Base-by-base conservation (phyloP, 2,329 filamentous ascomycete species). In the Teratosphaeria destructans region DNA sequence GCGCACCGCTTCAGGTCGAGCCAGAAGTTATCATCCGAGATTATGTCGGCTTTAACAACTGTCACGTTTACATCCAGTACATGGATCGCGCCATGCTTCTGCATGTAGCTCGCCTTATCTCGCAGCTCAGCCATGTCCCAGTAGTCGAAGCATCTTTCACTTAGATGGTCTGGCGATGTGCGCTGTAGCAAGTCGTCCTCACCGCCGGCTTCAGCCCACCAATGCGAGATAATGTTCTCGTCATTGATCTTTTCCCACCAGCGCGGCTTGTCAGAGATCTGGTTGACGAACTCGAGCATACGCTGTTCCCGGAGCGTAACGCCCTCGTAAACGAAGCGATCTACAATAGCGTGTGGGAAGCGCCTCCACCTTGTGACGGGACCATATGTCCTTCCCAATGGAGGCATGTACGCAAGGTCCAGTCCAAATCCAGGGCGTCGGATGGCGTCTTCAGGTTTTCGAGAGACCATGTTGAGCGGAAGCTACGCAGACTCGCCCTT, bases 41-140 rank as follows among this genome's bases (percentile, higher is more conserved):
- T 67, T 0, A 62, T 70, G 67, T 85, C 82, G 0, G 82, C 81
- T 66, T 85, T 85, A 62, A 76, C 77, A 4, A 83, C 72, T 35
- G 75, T 74, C 4, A 70, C 68, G n/a, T 63, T 62, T 2, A 74
- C 73, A 57, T 83, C 80, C 23, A 82, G 72, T 1, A 78, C 74
- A 4, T 74, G 72, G 8, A 82, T 66, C 11, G 79, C 70, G 1
- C 73, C 68, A 16, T 72, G 73, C 4, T 72, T 59, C 57, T 76
- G 68, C 60, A 77, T 76, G n/a, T 77, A 67, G n/a, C 65, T 66
- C 1, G 80, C 79, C 64, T 84, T 83, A 65, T 75, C 76, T 12
- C 71, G 74, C 0, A 84, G 74, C 63, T 84, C 81, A 7, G 71
- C 64, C 29, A 82, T 49, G 56, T n/a, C n/a, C n/a, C 71, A 70